Conservation (phyloP, 768 basidiomycete genomes). For the Lactifluus subvellereus region DNA sequence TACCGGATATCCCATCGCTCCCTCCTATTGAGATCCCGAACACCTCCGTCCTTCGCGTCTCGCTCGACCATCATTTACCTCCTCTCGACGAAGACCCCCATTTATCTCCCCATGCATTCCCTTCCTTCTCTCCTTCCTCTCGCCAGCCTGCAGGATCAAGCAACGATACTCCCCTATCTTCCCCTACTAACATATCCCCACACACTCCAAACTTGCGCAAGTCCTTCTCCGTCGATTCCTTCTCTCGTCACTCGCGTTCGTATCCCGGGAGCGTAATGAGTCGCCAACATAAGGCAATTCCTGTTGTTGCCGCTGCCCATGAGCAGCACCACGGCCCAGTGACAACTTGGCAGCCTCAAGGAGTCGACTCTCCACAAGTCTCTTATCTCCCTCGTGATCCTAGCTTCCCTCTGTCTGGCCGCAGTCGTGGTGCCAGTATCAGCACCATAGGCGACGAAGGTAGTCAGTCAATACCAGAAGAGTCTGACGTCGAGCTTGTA, state of each 20-base stretch:
- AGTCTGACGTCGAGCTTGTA: constrained; percentile 52
- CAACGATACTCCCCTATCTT: constrained; percentile 27
- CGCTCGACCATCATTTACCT: constrained; percentile 30
- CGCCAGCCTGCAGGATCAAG: constrained; percentile 25
- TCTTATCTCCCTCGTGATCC: constrained; percentile 36
- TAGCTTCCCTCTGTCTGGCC: constrained; percentile 34
- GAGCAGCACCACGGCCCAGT: constrained; percentile 6
- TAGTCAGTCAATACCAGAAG: constrained; percentile 36
- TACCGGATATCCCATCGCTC: constrained; percentile 38
- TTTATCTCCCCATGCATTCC: constrained; percentile 29
- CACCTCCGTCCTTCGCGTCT: constrained; percentile 27
- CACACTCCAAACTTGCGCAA: constrained; percentile 51
- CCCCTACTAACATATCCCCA: constrained; percentile 27
- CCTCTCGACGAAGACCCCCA: constrained; percentile 37
- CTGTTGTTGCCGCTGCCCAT: background rate
- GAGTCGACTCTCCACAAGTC: constrained; percentile 28
- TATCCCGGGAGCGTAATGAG: constrained; percentile 29
- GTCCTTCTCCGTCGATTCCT: constrained; percentile 74
- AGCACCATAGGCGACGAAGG: constrained; percentile 42
- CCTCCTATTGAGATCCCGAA: constrained; percentile 42
- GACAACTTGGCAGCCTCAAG: constrained; percentile 17
- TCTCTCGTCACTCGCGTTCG: constrained; percentile 39
- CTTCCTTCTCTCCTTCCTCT: constrained; percentile 28
- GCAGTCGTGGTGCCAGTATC: constrained; percentile 52
- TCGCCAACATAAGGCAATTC: constrained; percentile 11